Evolutionary conservation across 2,329 filamentous ascomycete species (phyloP).

Genomic region (Neophaeococcomyces aloes): DNA sequence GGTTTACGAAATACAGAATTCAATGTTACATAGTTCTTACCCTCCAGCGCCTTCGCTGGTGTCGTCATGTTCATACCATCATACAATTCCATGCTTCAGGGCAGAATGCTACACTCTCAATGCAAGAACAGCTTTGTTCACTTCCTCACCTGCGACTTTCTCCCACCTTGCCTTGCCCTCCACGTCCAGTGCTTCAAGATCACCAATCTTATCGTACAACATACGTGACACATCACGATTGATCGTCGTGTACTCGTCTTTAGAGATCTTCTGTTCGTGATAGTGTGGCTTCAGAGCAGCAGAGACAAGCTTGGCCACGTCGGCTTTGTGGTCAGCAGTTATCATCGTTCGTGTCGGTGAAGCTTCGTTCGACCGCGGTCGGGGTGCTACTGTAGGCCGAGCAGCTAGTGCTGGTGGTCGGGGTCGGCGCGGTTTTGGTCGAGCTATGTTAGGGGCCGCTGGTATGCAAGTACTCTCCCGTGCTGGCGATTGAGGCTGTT

Average conservation of each 20-base stretch:
- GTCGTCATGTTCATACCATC: constrained; percentile 5
- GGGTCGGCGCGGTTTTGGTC: constrained; percentile 18
- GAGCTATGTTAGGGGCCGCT: constrained; percentile 13
- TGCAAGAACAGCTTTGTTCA: constrained; percentile 50
- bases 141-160: constrained; percentile 65
- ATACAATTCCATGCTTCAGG: not conserved
- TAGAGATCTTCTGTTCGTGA: constrained; percentile 63
- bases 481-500: not conserved
- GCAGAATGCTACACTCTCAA: constrained; percentile 12
- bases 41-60: not conserved
- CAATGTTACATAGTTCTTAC: not conserved
- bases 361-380: constrained; percentile 48
- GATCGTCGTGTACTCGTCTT: constrained; percentile 84
- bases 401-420: constrained; percentile 22
- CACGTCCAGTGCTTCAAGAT: constrained; percentile 50
- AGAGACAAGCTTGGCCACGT: constrained; percentile 80
- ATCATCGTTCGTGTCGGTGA: constrained; percentile 59
- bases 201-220: constrained; percentile 61
- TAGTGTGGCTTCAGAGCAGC: constrained; percentile 73
- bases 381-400: constrained; percentile 37
- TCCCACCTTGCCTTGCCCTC: constrained; percentile 61
- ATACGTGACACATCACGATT: constrained; percentile 81
- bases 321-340: constrained; percentile 74
- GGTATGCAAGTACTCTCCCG: constrained; percentile 2
- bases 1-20: not conserved